phyloP scores from a whole-genome alignment of 2,329 filamentous ascomycete genomes.

The Xylaria multiplex region DNA sequence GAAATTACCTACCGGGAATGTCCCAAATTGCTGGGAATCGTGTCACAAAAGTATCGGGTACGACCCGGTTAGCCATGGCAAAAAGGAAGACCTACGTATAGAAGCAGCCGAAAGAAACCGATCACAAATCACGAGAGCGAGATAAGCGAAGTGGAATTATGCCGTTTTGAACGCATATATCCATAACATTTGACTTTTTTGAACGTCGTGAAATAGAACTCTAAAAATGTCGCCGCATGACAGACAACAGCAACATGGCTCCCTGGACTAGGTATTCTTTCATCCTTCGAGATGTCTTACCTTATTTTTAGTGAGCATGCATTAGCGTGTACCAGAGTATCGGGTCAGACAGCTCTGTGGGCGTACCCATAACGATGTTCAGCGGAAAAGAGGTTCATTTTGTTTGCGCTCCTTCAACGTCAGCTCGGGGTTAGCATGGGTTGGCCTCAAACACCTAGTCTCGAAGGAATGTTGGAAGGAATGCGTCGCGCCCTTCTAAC shows the following conservation, averaged over 20 bases:
- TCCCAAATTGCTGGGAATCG: conserved; percentile 44
- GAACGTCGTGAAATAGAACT: conserved; percentile 14
- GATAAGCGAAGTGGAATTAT: conserved; percentile 1
- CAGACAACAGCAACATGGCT: conserved; percentile 29
- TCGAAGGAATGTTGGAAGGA: conserved; percentile 21
- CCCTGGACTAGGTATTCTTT: conserved; percentile 29
- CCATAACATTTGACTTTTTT: neutral
- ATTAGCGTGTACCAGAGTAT: conserved; percentile 51
- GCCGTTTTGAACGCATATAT: conserved; percentile 6
- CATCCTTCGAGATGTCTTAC: conserved; percentile 45
- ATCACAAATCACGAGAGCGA: conserved; percentile 7
- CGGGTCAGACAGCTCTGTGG: conserved; percentile 46
- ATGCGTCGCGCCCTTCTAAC: conserved; percentile 4
- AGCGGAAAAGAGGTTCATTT: conserved; percentile 15
- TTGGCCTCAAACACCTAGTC: conserved; percentile 22
- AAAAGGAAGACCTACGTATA: conserved; percentile 4
- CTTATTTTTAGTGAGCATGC: conserved; percentile 48
- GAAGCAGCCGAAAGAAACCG: conserved; percentile 14
- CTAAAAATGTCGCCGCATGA: conserved; percentile 21
- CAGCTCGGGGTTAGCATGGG: conserved; percentile 20
- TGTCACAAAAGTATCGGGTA: conserved; percentile 29
- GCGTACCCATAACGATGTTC: conserved; percentile 40
- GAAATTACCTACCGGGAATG: conserved; percentile 32
- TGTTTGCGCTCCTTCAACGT: neutral
- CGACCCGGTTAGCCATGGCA: conserved; percentile 16